Conservation (phyloP, 805 yeast genomes). For the Kodamaea lidongshanica region DNA sequence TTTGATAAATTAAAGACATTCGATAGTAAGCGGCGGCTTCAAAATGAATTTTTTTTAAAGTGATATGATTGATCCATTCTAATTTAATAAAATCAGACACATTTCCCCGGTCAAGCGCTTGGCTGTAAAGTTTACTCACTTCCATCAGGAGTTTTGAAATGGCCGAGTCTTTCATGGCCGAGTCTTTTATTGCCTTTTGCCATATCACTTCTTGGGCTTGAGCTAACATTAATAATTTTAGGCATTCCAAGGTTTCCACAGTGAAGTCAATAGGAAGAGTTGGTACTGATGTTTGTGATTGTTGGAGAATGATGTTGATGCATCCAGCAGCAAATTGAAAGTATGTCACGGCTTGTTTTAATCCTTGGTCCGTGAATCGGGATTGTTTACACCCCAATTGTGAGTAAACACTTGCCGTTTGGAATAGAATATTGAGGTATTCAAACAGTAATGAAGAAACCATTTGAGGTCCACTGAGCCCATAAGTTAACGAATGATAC, state of each 20-base stretch:
- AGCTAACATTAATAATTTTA: constrained; percentile 56
- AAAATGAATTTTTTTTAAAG: constrained; percentile 59
- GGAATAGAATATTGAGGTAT: constrained; percentile 55
- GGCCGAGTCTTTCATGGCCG: constrained; percentile 49
- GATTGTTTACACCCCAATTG: constrained; percentile 46
- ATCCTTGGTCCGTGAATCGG: constrained; percentile 43
- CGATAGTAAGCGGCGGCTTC: constrained; percentile 66
- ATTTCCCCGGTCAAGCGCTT: constrained; percentile 34
- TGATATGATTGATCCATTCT: constrained; percentile 61
- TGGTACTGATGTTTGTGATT: constrained; percentile 1
- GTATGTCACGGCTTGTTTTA: constrained; percentile 55
- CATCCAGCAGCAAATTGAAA: constrained; percentile 73
- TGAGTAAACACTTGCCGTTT: constrained; percentile 61
- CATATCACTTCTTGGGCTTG: constrained; percentile 87
- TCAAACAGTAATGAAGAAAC: constrained; percentile 53
- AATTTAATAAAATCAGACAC: constrained; percentile 43
- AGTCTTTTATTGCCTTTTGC: constrained; percentile 54
- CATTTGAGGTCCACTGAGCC: constrained; percentile 43
- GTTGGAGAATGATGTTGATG: constrained; percentile 32
- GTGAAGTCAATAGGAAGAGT: constrained; percentile 42
- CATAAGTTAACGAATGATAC: constrained; percentile 62
- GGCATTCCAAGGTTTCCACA: constrained; percentile 41
- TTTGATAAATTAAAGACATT: constrained; percentile 44
- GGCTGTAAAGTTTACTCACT: constrained; percentile 50
- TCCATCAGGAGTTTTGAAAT: constrained; percentile 62